Evolutionary conservation across 768 basidiomycete genomes (phyloP).

Genomic region (Mycena galericulata): DNA sequence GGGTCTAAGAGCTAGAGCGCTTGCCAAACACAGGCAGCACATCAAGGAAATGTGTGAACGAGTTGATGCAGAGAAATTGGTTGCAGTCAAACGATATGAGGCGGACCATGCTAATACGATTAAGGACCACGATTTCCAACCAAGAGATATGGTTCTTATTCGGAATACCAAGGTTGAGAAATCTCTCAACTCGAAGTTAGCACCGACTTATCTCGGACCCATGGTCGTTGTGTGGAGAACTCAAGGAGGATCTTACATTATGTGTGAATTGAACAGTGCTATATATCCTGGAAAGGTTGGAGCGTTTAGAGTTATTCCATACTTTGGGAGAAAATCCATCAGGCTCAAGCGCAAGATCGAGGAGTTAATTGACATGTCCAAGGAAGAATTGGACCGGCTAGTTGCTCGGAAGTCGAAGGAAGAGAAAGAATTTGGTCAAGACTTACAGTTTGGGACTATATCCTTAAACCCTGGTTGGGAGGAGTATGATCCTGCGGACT

Average conservation of each 20-base stretch:
- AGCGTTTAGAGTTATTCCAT: background rate
- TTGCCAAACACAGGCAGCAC: constrained; percentile 31
- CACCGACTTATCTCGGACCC: constrained; percentile 41
- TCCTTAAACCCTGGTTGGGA: background rate
- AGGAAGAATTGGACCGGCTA: background rate
- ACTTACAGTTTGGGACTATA: background rate
- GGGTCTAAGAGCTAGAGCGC: constrained; percentile 26
- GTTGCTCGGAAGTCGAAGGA: background rate
- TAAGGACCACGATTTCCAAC: constrained; percentile 27
- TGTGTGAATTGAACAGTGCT: background rate
- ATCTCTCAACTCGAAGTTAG: constrained; percentile 30
- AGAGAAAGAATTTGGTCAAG: background rate
- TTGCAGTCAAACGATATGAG: constrained; percentile 20
- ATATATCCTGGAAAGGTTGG: background rate
- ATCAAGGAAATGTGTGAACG: constrained; percentile 29
- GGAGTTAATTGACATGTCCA: background rate
- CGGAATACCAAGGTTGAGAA: constrained; percentile 36
- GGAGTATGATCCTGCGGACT: background rate
- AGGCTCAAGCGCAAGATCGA: background rate
- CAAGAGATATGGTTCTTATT: constrained; percentile 40
- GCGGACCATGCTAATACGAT: constrained; percentile 37
- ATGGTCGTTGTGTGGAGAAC: constrained; percentile 34
- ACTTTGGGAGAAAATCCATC: background rate
- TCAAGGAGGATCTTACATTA: background rate
- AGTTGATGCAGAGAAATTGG: constrained; percentile 19